Conservation (phyloP, 805 yeast genomes). For the Blastobotrys attinorum region DNA sequence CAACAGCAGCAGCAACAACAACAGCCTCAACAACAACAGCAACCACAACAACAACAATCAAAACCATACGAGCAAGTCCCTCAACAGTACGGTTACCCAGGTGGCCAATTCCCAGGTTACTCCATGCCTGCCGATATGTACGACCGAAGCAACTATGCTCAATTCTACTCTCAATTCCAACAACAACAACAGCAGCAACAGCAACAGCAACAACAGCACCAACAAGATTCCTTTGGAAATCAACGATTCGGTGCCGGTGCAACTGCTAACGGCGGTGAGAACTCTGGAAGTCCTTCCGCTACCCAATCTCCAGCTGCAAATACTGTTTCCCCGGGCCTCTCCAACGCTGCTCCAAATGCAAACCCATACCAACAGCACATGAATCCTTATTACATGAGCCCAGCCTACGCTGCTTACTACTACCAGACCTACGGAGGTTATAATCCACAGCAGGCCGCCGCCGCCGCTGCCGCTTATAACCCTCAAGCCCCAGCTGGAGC, state of each 20-base stretch:
- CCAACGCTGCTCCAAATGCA: slow-evolving; percentile 12
- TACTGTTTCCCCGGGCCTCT: slow-evolving; percentile 15
- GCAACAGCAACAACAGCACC: slow-evolving; percentile 9
- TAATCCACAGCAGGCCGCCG: slow-evolving; percentile 20
- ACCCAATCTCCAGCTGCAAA: slow-evolving; percentile 18
- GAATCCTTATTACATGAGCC: slow-evolving; percentile 21
- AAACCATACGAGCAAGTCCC: slow-evolving; percentile 3
- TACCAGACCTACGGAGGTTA: slow-evolving; percentile 21
- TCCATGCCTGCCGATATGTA: slow-evolving; percentile 16
- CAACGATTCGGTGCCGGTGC: slow-evolving; percentile 2
- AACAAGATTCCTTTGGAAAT: slow-evolving; percentile 16
- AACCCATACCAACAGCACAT: slow-evolving; percentile 14
- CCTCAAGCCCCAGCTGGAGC: slow-evolving; percentile 15
- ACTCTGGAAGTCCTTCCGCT: slow-evolving; percentile 8
- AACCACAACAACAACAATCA: slow-evolving; percentile 14
- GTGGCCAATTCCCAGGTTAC: slow-evolving; percentile 14
- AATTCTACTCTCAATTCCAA: slow-evolving; percentile 17
- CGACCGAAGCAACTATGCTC: slow-evolving; percentile 14
- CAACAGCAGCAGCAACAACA: slow-evolving; percentile 9
- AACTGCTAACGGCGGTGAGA: not conserved
- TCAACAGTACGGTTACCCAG: slow-evolving; percentile 17
- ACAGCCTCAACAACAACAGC: slow-evolving; percentile 16
- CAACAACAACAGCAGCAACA: slow-evolving; percentile 11
- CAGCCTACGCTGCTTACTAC: slow-evolving; percentile 22
- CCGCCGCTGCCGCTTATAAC: slow-evolving; percentile 18